Evolutionary conservation across 2,329 filamentous ascomycete genomes (phyloP), one percentile per base, ranked within the genome.

Genomic region (Beauveria caledonica): DNA sequence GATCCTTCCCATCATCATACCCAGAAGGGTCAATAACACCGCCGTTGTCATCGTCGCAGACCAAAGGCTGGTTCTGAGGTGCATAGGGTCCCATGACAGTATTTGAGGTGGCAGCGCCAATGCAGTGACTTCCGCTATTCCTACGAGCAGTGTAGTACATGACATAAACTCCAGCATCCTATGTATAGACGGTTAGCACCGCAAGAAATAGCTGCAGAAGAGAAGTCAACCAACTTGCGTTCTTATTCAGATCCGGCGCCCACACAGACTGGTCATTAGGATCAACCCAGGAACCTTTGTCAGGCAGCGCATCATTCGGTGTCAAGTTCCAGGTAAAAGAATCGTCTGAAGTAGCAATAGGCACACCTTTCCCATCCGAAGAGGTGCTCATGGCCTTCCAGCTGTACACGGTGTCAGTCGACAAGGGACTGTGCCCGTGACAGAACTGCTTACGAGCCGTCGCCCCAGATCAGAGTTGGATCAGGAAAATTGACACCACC

Each of bases 351-450:
- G 33, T 53, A 9, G 54, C 60, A 48, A 62, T 49, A 9, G 60
- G 60, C 2, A 62, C 60, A 40, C 54, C 55, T 27, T 58, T 62
- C 2, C 54, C 53, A 19, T 58, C 11, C 5, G 46, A 53, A 5
- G 53, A 58, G 10, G 60, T 59, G 23, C 60, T 62, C 46, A 55
- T 59, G 42, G 60, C 55, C n/a, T 62, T 62, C 49, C 60, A 62
- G 17, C 55, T 62, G n/a, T 42, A 6, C 5, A 29, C 40, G 11
- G 7, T 19, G 33, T 58, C 33, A 58, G 49, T 25, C 17, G 29
- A 17, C 29, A 33, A 15, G n/a, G 8, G 2, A 13, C n/a, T 25
- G 21, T 15, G n/a, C 2, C 11, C 11, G 10, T 21, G 19, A 5
- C 17, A 8, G 42, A 13, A 36, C 25, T 23, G 50, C 60, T 49